Conservation (phyloP, 306 rosid genomes). For the Vicia villosa region DNA sequence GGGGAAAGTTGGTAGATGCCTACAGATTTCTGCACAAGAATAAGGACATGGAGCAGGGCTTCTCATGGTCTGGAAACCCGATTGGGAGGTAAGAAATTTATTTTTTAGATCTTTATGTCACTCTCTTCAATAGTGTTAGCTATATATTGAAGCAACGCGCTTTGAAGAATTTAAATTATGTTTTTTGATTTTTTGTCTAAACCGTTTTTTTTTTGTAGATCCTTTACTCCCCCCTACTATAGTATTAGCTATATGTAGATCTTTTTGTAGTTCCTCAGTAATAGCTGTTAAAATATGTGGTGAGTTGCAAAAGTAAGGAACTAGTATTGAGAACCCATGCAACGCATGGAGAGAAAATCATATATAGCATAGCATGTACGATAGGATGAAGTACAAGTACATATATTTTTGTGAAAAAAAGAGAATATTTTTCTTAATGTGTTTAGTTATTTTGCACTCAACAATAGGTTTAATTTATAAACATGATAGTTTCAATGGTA, state of each 20-base stretch:
- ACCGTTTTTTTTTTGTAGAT: not conserved
- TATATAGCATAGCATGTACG: not conserved
- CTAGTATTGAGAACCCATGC: not conserved
- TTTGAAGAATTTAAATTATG: not conserved
- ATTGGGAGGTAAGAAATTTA: constrained; percentile 72
- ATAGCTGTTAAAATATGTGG: constrained; percentile 13
- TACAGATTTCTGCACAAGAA: constrained; percentile 82
- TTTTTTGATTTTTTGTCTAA: not conserved
- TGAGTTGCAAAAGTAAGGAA: not conserved
- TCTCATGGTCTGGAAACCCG: constrained; percentile 98
- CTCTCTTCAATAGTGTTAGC: constrained; percentile 21
- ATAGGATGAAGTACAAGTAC: not conserved
- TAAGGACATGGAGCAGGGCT: constrained; percentile 84
- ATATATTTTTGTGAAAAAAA: not conserved
- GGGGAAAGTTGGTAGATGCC: constrained; percentile 94
- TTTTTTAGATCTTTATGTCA: constrained; percentile 21
- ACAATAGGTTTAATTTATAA: no score
- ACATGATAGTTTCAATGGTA: no score
- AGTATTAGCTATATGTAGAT: no score
- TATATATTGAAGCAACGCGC: constrained; percentile 16
- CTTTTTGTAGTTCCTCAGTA: no score
- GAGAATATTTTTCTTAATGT: no score
- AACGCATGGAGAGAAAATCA: not conserved
- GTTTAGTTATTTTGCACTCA: no score
- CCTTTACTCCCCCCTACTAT: no score